Conservation (phyloP, 768 basidiomycete genomes). For the Lyophyllum decastes region DNA sequence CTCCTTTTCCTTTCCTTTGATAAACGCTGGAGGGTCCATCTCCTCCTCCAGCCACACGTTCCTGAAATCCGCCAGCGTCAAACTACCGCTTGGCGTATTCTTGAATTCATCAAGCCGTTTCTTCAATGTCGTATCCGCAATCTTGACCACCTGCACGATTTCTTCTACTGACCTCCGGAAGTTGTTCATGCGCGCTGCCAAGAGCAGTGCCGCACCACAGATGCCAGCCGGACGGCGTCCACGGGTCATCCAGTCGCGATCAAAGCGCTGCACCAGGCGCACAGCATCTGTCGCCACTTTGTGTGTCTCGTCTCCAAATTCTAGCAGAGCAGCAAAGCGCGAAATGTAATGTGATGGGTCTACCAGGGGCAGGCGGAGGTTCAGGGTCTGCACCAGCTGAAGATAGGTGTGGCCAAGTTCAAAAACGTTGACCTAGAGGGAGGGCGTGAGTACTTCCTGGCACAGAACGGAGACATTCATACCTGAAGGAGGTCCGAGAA, state of each 20-base stretch:
- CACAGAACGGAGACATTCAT: constrained; percentile 9
- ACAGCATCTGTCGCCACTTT: constrained; percentile 92
- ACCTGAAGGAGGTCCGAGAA: constrained; percentile 96
- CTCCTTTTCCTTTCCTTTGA: constrained; percentile 72
- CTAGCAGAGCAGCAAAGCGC: constrained; percentile 91
- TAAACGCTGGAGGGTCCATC: constrained; percentile 90
- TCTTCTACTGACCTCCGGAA: constrained; percentile 92
- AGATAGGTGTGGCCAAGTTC: constrained; percentile 96
- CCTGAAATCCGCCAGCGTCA: constrained; percentile 89
- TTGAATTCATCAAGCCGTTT: constrained; percentile 96
- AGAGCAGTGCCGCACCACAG: constrained; percentile 91
- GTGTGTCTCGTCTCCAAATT: constrained; percentile 94
- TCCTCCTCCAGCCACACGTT: constrained; percentile 91
- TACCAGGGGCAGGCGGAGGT: constrained; percentile 83
- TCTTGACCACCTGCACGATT: constrained; percentile 98
- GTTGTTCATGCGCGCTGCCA: constrained; percentile 99
- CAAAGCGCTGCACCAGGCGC: constrained; percentile 89
- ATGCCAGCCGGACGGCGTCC: constrained; percentile 96
- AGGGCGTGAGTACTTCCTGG: neutral
- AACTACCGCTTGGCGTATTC: constrained; percentile 78
- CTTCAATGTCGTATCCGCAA: constrained; percentile 92
- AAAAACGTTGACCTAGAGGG: constrained; percentile 87
- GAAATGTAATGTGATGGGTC: constrained; percentile 97
- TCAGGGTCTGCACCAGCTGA: constrained; percentile 86
- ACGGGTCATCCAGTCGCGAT: constrained; percentile 96